Evolutionary conservation across 1,284 basidiomycete species (phyloP).

Genomic region (Tremellales sp.): DNA sequence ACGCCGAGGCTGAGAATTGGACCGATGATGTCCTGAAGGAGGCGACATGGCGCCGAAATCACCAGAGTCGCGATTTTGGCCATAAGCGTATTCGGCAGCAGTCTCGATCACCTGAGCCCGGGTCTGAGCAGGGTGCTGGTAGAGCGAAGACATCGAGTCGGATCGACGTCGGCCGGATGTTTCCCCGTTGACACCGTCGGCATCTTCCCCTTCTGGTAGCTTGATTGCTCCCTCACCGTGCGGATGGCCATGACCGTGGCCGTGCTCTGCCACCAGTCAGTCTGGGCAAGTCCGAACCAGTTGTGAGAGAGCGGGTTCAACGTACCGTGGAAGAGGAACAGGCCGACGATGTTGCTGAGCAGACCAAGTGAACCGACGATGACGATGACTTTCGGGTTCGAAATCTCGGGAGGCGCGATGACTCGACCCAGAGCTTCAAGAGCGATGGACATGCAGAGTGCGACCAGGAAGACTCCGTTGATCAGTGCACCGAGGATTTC

Average conservation of each 20-base stretch:
- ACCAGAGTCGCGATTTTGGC: conserved; percentile 13
- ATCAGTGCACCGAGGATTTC: conserved; percentile 93
- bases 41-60: background rate
- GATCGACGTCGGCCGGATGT: conserved; percentile 19
- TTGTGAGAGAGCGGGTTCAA: conserved; percentile 10
- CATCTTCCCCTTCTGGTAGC: conserved; percentile 21
- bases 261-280: conserved; percentile 57
- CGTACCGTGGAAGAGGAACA: conserved; percentile 92
- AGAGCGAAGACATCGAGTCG: conserved; percentile 47
- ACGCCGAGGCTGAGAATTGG: background rate
- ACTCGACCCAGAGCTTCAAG: conserved; percentile 90
- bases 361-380: conserved; percentile 87
- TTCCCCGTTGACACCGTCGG: conserved; percentile 2
- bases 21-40: conserved; percentile 6
- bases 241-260: conserved; percentile 56
- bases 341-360: conserved; percentile 84
- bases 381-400: conserved; percentile 80
- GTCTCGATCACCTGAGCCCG: conserved; percentile 82
- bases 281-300: background rate
- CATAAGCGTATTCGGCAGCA: conserved; percentile 68
- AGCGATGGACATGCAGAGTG: conserved; percentile 92
- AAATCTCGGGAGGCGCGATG: conserved; percentile 81
- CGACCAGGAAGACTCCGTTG: conserved; percentile 94
- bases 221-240: conserved; percentile 19
- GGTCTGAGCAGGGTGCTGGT: conserved; percentile 75